Conservation (phyloP, 495 filamentous ascomycete species). For the Xylaria curta region DNA sequence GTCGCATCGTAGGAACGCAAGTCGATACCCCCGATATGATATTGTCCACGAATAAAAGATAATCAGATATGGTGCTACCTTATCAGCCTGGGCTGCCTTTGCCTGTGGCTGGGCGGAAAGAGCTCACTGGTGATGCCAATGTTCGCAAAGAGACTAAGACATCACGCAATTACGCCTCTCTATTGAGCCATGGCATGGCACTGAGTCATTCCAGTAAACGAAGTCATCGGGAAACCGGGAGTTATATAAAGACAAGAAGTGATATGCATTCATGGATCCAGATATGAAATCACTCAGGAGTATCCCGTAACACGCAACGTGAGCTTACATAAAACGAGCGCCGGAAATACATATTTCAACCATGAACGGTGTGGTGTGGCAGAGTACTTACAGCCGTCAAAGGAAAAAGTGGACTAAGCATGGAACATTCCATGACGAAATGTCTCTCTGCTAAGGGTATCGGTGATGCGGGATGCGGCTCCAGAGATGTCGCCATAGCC, state of each 20-base stretch:
- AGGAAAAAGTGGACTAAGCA: constrained; percentile 25
- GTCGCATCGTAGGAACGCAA: not conserved
- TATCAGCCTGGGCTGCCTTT: not conserved
- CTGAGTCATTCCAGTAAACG: not conserved
- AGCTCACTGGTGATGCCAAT: constrained; percentile 11
- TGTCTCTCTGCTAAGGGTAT: constrained; percentile 19
- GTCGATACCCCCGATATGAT: too few relatives aligned
- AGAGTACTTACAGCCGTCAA: not conserved
- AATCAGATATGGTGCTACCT: not conserved
- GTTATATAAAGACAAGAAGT: constrained; percentile 3
- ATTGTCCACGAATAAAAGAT: constrained; percentile 1
- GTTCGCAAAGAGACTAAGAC: not conserved
- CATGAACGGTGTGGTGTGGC: not conserved
- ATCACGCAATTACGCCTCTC: constrained; percentile 20
- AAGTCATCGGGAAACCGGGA: not conserved
- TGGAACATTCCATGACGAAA: constrained; percentile 7
- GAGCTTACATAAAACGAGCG: not conserved
- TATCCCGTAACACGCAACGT: constrained; percentile 19
- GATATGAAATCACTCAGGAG: constrained; percentile 5
- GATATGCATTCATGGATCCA: constrained; percentile 8
- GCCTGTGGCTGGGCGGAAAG: not conserved
- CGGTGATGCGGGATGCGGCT: constrained; percentile 27
- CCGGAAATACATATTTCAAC: not conserved
- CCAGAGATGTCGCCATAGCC: constrained; percentile 30
- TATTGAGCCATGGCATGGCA: constrained; percentile 4